These are phyloP conservation scores for Insectozyma bohioensis DNA, from an alignment of 1,139 yeast genomes.

Conservation along the genomic window DNA sequence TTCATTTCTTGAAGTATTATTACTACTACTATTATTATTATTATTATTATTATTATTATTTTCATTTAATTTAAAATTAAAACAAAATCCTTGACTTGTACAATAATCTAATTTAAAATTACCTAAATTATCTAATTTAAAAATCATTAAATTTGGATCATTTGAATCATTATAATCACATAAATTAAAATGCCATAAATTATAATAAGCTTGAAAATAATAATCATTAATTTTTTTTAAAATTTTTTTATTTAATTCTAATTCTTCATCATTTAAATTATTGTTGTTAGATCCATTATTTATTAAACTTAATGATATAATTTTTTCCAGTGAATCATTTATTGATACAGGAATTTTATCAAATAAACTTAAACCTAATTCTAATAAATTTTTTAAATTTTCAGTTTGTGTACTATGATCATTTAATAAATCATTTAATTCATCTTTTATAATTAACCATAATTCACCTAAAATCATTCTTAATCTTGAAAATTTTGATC, in stretches of 20 bases:
- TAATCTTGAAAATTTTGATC: conserved; percentile 60
- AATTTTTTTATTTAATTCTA: conserved; percentile 20
- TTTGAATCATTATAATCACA: conserved; percentile 46
- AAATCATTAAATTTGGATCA: conserved; percentile 29
- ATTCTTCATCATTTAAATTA: too few species aligned
- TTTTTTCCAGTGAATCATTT: conserved; percentile 37
- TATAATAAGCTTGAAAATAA: conserved; percentile 63
- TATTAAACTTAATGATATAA: conserved; percentile 39
- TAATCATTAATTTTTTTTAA: conserved; percentile 49
- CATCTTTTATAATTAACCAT: conserved; percentile 60
- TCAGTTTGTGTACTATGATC: conserved; percentile 23
- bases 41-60: conserved; percentile 2
- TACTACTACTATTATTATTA: too few species aligned
- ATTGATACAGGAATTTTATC: conserved; percentile 59
- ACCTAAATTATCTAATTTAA: conserved; percentile 24
- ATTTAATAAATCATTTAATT: too few species aligned
- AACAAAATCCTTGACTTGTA: conserved; percentile 36
- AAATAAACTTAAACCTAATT: conserved; percentile 59
- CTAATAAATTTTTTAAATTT: conserved; percentile 19
- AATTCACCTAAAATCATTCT: conserved; percentile 62
- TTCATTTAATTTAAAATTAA: conserved; percentile 22
- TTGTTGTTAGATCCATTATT: too few species aligned
- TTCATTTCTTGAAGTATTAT: too few species aligned
- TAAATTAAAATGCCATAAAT: conserved; percentile 76
- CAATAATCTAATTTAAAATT: conserved; percentile 30